Base-by-base conservation (phyloP, 2,329 filamentous ascomycete genomes). In the Onygenales sp. region DNA sequence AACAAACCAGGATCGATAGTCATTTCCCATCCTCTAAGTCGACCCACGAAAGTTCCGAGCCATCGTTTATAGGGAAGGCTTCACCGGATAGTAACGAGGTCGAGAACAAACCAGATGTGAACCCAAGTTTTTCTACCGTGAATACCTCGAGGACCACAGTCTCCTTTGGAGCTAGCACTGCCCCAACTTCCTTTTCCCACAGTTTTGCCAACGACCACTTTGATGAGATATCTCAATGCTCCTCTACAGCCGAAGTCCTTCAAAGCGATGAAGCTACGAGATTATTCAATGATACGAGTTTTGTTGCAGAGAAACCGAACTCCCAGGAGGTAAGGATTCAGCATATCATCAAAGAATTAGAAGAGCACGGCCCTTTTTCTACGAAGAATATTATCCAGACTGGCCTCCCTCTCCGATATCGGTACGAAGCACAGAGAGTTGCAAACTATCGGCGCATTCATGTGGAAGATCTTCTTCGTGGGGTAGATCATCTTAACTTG, bases 401-500 rank as follows among this genome's bases (percentile, higher is more conserved):
- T 3, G 63, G 56, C 8, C 56, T 71, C 14, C 61, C 68, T 4
- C 54, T 73, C 13, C 61, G 68, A 5, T 66, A 65, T 53, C 62
- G 69, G 13, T 72, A 72, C 52, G 70, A 72, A 48, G 50, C 71
- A 21, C 68, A 71, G 50, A 61, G 69, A 32, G 61, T 71, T 39
- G 64, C 62, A 21, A 57, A 63, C 14, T 58, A 60, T 5, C 69
- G 66, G 62, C 51, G 55, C 8, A 54, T 70, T 0, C 56, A 63
- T 2, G 58, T 64, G 10, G 53, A 65, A 7, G 50, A 56, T 5
- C 65, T 72, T 55, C 56, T 70, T 10, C 58, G 57, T n/a, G 63
- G 63, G 9, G 6, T 49, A 8, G 46, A 49, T 5, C 41, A 14
- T n/a, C 27, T 8, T 7, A 43, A 43, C 38, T 17, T 44, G 43